phyloP scores from a whole-genome alignment of 1,284 basidiomycete genomes.

The Takashimella koratensis region DNA sequence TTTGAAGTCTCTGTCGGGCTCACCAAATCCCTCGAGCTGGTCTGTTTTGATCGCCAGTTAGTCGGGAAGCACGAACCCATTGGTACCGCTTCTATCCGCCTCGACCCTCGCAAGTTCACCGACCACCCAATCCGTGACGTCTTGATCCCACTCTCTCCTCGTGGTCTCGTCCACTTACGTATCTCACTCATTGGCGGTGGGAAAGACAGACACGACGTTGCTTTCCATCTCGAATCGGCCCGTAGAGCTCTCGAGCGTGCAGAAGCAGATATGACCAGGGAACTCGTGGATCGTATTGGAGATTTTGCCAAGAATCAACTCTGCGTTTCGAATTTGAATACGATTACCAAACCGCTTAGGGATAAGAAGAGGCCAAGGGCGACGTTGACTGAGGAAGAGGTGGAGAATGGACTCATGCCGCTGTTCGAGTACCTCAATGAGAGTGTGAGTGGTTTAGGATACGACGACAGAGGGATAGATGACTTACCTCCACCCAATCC shows the following conservation, averaged over 20 bases:
- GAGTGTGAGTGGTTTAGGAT: slow-evolving; percentile 31
- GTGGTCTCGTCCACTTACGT: slow-evolving; percentile 41
- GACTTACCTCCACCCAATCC: too few relatives aligned
- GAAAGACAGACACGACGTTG: slow-evolving; percentile 35
- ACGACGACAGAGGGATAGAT: not conserved
- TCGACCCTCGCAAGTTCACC: slow-evolving; percentile 37
- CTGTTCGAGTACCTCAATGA: slow-evolving; percentile 46
- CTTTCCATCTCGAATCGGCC: slow-evolving; percentile 36
- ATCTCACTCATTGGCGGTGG: slow-evolving; percentile 42
- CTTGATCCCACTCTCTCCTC: slow-evolving; percentile 38
- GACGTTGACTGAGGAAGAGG: slow-evolving; percentile 32
- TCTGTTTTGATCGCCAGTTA: slow-evolving; percentile 39
- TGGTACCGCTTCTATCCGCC: slow-evolving; percentile 35
- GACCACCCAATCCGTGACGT: slow-evolving; percentile 32
- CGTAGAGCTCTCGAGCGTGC: slow-evolving; percentile 34
- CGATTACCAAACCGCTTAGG: slow-evolving; percentile 31
- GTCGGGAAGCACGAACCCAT: slow-evolving; percentile 48
- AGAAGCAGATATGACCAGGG: slow-evolving; percentile 38
- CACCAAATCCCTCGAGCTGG: slow-evolving; percentile 36
- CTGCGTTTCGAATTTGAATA: slow-evolving; percentile 17
- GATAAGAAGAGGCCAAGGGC: slow-evolving; percentile 37
- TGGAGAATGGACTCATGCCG: slow-evolving; percentile 37
- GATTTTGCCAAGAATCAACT: slow-evolving; percentile 37
- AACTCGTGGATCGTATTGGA: slow-evolving; percentile 41
- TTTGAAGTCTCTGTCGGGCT: slow-evolving; percentile 37